Evolutionary conservation across 192 early-diverging fungal species (phyloP).

Genomic region (Podila clonocystis): DNA sequence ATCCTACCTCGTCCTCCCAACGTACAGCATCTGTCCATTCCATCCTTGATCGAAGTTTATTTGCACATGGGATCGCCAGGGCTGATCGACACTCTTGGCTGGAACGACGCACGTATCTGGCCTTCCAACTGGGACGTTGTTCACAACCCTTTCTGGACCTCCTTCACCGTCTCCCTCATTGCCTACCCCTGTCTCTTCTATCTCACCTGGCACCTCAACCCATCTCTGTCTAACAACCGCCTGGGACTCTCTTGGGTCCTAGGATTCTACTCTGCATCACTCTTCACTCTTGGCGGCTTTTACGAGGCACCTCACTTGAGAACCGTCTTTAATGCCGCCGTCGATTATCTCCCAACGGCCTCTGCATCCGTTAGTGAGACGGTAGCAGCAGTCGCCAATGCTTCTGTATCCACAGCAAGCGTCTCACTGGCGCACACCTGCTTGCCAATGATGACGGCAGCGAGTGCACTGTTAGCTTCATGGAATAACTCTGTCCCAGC

Average conservation of each 20-base stretch:
- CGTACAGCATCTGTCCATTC: not conserved
- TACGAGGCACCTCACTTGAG: constrained; percentile 39
- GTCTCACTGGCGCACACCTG: not conserved
- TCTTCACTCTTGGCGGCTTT: constrained; percentile 29
- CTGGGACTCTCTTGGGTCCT: constrained; percentile 47
- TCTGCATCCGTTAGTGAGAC: not conserved
- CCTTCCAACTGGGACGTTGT: constrained; percentile 34
- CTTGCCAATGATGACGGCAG: constrained; percentile 3
- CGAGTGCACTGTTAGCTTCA: not conserved
- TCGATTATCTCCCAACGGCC: constrained; percentile 22
- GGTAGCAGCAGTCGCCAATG: not conserved
- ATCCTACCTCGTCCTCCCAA: not conserved
- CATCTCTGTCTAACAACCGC: constrained; percentile 35
- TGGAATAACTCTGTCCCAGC: constrained; percentile 1
- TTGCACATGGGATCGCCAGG: constrained; percentile 1
- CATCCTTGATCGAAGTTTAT: not conserved
- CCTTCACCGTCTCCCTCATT: constrained; percentile 21
- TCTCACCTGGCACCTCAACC: constrained; percentile 41
- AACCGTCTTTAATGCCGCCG: constrained; percentile 31
- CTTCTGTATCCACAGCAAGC: not conserved
- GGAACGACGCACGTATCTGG: constrained; percentile 21
- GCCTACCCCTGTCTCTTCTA: constrained; percentile 42
- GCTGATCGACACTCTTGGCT: constrained; percentile 18
- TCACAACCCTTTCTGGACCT: constrained; percentile 43
- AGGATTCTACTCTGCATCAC: constrained; percentile 29